Percentiles rank a stretch among this genome's conserved stretches.
Conservation (phyloP, 805 yeast species). For the Candida rishiriensis region DNA sequence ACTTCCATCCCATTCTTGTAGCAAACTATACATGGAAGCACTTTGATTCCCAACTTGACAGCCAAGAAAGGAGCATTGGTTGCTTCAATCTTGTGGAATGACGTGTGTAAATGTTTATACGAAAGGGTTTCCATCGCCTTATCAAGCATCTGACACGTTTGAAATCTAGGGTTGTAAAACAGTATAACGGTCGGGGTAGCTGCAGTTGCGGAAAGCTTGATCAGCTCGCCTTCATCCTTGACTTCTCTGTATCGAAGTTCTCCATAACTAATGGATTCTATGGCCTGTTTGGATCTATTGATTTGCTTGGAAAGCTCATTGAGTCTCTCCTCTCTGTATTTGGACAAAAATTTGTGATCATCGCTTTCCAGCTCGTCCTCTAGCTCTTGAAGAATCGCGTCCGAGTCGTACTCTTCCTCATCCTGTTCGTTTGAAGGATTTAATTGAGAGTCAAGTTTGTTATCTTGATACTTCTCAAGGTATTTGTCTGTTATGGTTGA, state of each 20-base stretch:
- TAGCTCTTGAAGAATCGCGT: constrained; percentile 42
- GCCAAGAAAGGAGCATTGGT: constrained; percentile 69
- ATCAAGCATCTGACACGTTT: constrained; percentile 59
- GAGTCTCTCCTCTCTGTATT: constrained; percentile 60
- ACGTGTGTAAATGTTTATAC: constrained; percentile 51
- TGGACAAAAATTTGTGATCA: constrained; percentile 26
- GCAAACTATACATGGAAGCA: constrained; percentile 65
- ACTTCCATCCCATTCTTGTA: constrained; percentile 58
- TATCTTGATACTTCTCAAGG: constrained; percentile 43
- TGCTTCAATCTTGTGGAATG: constrained; percentile 54
- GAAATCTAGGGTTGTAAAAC: constrained; percentile 58
- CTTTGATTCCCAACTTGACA: constrained; percentile 54
- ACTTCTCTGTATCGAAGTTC: constrained; percentile 34
- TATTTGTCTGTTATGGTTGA: constrained; percentile 17
- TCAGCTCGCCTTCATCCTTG: constrained; percentile 54
- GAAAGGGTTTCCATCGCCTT: constrained; percentile 42
- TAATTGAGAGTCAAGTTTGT: constrained; percentile 4
- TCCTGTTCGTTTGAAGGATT: constrained; percentile 12
- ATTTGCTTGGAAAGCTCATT: constrained; percentile 48
- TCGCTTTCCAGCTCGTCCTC: constrained; percentile 52
- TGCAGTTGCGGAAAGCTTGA: constrained; percentile 41
- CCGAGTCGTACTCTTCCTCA: constrained; percentile 20
- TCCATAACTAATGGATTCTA: constrained; percentile 30
- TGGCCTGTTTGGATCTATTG: constrained; percentile 30
- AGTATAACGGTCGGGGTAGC: constrained; percentile 48